phyloP scores from a whole-genome alignment of 306 rosid species.

The Boehmeria nivea region DNA sequence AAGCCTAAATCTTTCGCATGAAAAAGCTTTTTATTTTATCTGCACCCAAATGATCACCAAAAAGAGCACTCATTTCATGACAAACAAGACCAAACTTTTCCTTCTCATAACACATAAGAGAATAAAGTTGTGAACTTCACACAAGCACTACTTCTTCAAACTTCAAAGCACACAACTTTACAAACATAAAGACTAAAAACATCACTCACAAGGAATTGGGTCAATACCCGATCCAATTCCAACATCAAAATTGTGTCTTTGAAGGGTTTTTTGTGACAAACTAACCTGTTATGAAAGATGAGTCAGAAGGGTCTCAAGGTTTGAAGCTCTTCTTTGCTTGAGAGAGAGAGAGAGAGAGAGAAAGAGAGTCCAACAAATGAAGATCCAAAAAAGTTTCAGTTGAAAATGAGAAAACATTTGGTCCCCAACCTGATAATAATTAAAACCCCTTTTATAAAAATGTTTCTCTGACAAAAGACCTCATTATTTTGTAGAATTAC shows the following conservation, averaged over 20 bases:
- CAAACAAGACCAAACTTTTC: no score
- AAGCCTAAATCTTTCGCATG: neutral
- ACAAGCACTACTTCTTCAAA: neutral
- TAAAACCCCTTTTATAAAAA: conserved; percentile 14
- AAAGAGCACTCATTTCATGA: no score
- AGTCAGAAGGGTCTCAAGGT: neutral
- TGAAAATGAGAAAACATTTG: conserved; percentile 2
- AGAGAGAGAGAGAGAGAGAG: no score
- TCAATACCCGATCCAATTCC: conserved; percentile 17
- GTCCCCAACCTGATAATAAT: conserved; percentile 2
- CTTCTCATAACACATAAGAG: neutral
- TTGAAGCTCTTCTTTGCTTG: conserved; percentile 1
- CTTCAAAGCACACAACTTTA: no score
- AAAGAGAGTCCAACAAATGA: neutral
- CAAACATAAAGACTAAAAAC: conserved; percentile 14
- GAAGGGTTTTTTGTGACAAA: neutral
- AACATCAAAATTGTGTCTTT: neutral
- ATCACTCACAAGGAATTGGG: conserved; percentile 12
- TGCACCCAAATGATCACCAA: no score
- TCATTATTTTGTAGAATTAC: conserved; percentile 18
- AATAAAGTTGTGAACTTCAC: neutral
- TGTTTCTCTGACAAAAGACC: conserved; percentile 3
- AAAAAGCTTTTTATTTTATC: no score
- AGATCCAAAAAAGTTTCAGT: conserved; percentile 11
- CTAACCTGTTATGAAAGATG: neutral